phyloP scores from a whole-genome alignment of 2,329 filamentous ascomycete genomes.

The Cladorrhinum sp. region DNA sequence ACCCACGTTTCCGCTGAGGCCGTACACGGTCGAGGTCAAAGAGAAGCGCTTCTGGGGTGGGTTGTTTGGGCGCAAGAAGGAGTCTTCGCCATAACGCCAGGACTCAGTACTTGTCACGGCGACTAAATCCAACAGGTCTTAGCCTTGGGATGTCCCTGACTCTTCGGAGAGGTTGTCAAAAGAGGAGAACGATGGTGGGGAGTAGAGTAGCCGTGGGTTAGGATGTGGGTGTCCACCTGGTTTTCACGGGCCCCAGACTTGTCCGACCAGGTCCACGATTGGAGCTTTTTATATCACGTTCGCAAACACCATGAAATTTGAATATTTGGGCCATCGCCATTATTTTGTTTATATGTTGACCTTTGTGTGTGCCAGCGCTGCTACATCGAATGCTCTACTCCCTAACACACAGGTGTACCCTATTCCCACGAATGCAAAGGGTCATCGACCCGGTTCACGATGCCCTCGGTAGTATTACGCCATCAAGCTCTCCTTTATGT shows the following conservation, averaged over 20 bases:
- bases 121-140: constrained; percentile 32
- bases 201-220: not conserved
- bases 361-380: not conserved
- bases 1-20: constrained; percentile 34
- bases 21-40: constrained; percentile 29
- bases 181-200: not conserved
- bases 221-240: too few species aligned
- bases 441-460: not conserved
- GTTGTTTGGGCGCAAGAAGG: constrained; percentile 26
- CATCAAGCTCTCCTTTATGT: not conserved
- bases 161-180: not conserved
- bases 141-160: constrained; percentile 4
- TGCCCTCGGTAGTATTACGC: not conserved
- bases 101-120: too few species aligned
- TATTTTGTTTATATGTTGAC: not conserved
- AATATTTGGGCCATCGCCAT: not conserved
- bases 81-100: constrained; percentile 31
- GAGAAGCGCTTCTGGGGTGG: constrained; percentile 30
- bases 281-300: too few species aligned
- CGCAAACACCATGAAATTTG: not conserved
- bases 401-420: too few species aligned
- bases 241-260: not conserved
- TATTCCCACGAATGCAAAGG: not conserved
- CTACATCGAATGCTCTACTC: too few species aligned
- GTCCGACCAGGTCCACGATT: not conserved